Evolutionary conservation across 192 early-diverging fungal species (phyloP), one percentile per base, ranked within the genome.

Genomic region (Coemansia sp.): DNA sequence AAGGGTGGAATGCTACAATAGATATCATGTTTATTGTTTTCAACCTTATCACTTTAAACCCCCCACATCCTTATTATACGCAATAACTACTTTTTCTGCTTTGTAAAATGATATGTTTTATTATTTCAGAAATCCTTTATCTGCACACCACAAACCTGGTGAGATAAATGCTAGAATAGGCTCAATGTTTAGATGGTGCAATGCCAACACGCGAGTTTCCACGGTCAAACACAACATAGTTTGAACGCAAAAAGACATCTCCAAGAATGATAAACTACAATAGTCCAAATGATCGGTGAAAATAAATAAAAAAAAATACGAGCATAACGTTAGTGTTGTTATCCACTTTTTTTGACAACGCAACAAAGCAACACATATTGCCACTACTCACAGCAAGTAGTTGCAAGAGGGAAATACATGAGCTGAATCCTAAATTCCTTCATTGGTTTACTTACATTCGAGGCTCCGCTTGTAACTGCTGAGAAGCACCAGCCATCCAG

Each of bases 211-310:
- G 72, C n/a, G 81, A 71, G 13, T 81, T 72, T 37, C 82, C 84
- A 16, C 88, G 88, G 38, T 89, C 84, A 70, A 87, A 90, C 32
- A 88, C 85, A 17, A 86, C 79, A 67, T 90, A 90, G 71, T 86
- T 86, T 51, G 88, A 88, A 66, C 87, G 86, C 58, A 91, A 71
- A 72, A 90, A 91, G 14, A 87, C 74, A 69, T 89, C 88, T 46
- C 90, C 90, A 25, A 91, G 72, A 58, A 91, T 91, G 20, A 79
- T 72, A 71, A 76, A 79, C 74, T 81, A 81, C 67, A 56, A 17
- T 57, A 1, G 41, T 42, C 9, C 45, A 17, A 44, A 61, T 44
- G 54, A 45, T 9, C 19, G 25, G 43, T 37, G 38, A 46, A 41
- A 14, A 16, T 32, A 51, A 25, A 10, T 2, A 38, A 13, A 32